phyloP scores from a whole-genome alignment of 768 basidiomycete genomes.

The Gautieria morchelliformis region DNA sequence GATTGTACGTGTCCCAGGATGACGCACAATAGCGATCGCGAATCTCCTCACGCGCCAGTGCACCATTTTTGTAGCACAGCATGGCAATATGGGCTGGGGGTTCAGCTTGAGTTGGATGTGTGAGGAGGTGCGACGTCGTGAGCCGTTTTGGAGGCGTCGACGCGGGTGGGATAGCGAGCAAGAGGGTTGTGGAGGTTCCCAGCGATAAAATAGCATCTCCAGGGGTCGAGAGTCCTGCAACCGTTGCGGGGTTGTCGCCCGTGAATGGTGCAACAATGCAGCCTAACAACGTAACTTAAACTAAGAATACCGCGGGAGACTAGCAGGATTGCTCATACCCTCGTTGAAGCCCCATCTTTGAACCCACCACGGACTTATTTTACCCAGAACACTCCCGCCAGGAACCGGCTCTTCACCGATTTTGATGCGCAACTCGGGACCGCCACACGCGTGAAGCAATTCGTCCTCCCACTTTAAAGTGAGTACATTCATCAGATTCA shows the following conservation, averaged over 20 bases:
- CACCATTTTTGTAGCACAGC: slow-evolving; percentile 89
- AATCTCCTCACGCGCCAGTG: slow-evolving; percentile 69
- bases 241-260: slow-evolving; percentile 84
- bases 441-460: slow-evolving; percentile 60
- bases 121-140: slow-evolving; percentile 66
- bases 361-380: slow-evolving; percentile 60
- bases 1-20: slow-evolving; percentile 64
- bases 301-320: background rate
- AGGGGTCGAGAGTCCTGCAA: slow-evolving; percentile 61
- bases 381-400: slow-evolving; percentile 60
- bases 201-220: slow-evolving; percentile 80
- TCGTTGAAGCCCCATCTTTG: slow-evolving; percentile 65
- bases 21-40: slow-evolving; percentile 52
- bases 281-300: slow-evolving; percentile 28
- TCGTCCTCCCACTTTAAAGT: slow-evolving; percentile 64
- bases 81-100: slow-evolving; percentile 67
- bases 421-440: slow-evolving; percentile 54
- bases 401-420: slow-evolving; percentile 70
- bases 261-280: slow-evolving; percentile 80
- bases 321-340: slow-evolving; percentile 27
- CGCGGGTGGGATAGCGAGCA: slow-evolving; percentile 65
- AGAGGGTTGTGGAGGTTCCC: slow-evolving; percentile 81
- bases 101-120: slow-evolving; percentile 49
- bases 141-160: slow-evolving; percentile 56
- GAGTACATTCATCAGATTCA: slow-evolving; percentile 78